Evolutionary conservation across 108 stramenopile genomes (phyloP).

Genomic region (Nitzschia sp.): DNA sequence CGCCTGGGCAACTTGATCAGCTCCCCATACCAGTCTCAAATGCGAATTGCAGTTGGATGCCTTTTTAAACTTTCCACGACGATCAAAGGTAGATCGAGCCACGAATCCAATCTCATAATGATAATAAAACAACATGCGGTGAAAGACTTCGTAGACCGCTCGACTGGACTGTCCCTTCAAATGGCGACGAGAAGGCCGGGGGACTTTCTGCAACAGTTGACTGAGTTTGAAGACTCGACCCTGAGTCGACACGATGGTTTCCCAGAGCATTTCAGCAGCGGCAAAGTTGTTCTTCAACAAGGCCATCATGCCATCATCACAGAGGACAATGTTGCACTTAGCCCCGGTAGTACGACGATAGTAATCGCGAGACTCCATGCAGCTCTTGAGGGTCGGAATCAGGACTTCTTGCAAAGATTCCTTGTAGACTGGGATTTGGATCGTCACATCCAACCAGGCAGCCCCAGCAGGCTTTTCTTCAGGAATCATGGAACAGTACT

Average conservation of each 20-base stretch:
- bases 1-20: conserved; percentile 27
- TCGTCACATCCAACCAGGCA: conserved; percentile 45
- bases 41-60: conserved; percentile 63
- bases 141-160: conserved; percentile 57
- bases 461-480: conserved; percentile 42
- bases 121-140: conserved; percentile 60
- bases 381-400: conserved; percentile 49
- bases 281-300: conserved; percentile 54
- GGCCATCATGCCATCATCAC: conserved; percentile 62
- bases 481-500: conserved; percentile 55
- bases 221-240: conserved; percentile 44
- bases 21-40: conserved; percentile 51
- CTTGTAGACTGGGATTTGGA: conserved; percentile 61
- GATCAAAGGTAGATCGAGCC: conserved; percentile 47
- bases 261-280: conserved; percentile 63
- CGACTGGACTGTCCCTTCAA: conserved; percentile 51
- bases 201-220: conserved; percentile 43
- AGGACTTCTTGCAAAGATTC: conserved; percentile 50
- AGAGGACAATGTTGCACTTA: conserved; percentile 47
- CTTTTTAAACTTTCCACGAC: conserved; percentile 66
- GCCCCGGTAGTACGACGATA: conserved; percentile 40
- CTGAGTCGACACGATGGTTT: conserved; percentile 42
- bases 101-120: conserved; percentile 58
- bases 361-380: conserved; percentile 45
- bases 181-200: conserved; percentile 50